A percentile compares a stretch with the other conserved stretches of the same genome.
Conservation (phyloP, 2,329 filamentous ascomycete genomes). For the Cladosporium colombiae region DNA sequence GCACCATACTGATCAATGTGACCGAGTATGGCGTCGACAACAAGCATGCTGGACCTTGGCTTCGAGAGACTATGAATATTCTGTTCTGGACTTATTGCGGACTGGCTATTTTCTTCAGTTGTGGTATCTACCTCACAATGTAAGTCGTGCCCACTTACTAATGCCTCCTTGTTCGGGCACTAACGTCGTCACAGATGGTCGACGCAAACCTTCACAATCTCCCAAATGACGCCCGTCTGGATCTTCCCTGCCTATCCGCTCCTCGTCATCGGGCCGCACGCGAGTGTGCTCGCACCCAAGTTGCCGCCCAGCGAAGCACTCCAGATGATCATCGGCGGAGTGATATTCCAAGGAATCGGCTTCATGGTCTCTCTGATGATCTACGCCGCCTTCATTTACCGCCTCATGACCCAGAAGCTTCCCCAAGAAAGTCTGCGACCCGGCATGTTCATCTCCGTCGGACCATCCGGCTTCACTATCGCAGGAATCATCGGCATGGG, state of each 20-base stretch:
- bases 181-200: conserved; percentile 54
- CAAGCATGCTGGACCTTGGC: conserved; percentile 57
- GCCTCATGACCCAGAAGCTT: conserved; percentile 84
- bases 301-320: conserved; percentile 48
- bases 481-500: conserved; percentile 62
- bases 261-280: conserved; percentile 73
- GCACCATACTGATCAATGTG: conserved; percentile 64
- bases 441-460: conserved; percentile 83
- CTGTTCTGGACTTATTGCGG: conserved; percentile 75
- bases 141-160: conserved; percentile 53
- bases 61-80: conserved; percentile 58
- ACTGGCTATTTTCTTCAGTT: conserved; percentile 66
- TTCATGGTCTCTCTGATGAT: conserved; percentile 74
- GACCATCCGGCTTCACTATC: conserved; percentile 71
- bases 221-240: conserved; percentile 85
- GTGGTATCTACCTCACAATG: conserved; percentile 72
- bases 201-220: conserved; percentile 69
- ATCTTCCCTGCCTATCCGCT: conserved; percentile 84
- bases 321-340: conserved; percentile 60
- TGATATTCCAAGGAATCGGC: conserved; percentile 64
- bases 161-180: neutral
- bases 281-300: conserved; percentile 57
- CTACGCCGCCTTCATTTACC: conserved; percentile 79
- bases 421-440: conserved; percentile 74
- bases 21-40: conserved; percentile 66